Conservation (phyloP, 495 filamentous ascomycete genomes). For the Daldinia childiae region DNA sequence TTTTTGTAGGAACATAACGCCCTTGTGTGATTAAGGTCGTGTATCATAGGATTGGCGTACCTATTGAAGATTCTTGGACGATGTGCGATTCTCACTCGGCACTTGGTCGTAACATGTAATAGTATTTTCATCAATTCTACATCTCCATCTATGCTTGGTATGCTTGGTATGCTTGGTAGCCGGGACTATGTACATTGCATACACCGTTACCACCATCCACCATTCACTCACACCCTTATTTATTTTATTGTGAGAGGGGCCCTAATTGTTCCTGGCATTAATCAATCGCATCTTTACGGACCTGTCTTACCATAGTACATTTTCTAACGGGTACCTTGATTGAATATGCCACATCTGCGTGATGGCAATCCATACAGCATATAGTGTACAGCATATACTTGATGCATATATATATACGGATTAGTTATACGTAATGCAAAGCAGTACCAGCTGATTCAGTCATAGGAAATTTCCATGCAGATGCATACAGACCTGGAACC, state of each 20-base stretch:
- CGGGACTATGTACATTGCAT: neutral
- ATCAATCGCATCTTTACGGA: neutral
- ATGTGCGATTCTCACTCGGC: neutral
- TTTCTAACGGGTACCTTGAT: neutral
- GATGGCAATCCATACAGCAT: neutral
- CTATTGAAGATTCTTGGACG: neutral
- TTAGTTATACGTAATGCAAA: neutral
- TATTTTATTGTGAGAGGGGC: neutral
- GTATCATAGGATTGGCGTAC: neutral
- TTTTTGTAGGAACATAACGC: neutral
- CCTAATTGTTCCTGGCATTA: neutral
- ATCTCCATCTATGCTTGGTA: neutral
- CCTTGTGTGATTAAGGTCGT: neutral
- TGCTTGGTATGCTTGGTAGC: neutral
- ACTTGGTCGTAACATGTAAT: neutral
- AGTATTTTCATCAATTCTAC: neutral
- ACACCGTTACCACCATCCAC: neutral
- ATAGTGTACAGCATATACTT: neutral
- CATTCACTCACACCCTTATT: neutral
- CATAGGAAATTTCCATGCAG: constrained; percentile 1
- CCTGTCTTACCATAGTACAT: neutral
- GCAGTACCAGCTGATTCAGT: constrained; percentile 7
- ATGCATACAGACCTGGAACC: neutral
- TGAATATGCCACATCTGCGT: neutral
- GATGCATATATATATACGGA: neutral